Evolutionary conservation across 2,329 filamentous ascomycete genomes (phyloP), one percentile per base, ranked within the genome.

Genomic region (Trichophyton benhamiae): DNA sequence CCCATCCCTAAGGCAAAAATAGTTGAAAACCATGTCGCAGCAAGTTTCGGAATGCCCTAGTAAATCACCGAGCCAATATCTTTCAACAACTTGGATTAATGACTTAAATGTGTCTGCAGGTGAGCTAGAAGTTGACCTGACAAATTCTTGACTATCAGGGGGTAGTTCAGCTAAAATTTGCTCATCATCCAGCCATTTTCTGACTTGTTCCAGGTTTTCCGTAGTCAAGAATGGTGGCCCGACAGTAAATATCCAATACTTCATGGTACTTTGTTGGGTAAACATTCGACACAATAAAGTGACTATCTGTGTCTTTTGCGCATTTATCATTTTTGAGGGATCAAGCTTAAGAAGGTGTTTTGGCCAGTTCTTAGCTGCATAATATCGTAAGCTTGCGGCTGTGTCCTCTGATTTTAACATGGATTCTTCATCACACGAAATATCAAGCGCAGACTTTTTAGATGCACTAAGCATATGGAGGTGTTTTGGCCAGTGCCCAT

Each of bases 51-150:
- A 22, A 30, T 25, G 20, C 27, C 49, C 15, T n/a, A 36, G 25
- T n/a, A 38, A 33, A 22, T 52, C 36, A 33, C 25, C 30, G 7
- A 65, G 46, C 62, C 63, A 65, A 42, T 63, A 41, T 41, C 46
- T 30, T 38, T 48, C 48, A 36, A 57, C 42, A 44, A 57, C 20
- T 17, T n/a, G 62, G 17, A 58, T 60, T 15, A 63, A 15, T 13
- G 46, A 38, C 38, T 61, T 52, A 25, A 64, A 62, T 36, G 60
- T 53, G 17, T 46, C 33, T 4, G 8, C 52, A 13, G 60, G 17
- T 17, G 25, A 44, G 44, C 42, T 46, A 22, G 44, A 41, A n/a
- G 38, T 48, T 11, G 42, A n/a, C 22, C 46, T 36, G 9, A 63
- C 17, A 49, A 46, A 62, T 41, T 36, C 30, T 20, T 58, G 44